Conservation (phyloP, 208 protist species). For the Herpetomonas tarakana region DNA sequence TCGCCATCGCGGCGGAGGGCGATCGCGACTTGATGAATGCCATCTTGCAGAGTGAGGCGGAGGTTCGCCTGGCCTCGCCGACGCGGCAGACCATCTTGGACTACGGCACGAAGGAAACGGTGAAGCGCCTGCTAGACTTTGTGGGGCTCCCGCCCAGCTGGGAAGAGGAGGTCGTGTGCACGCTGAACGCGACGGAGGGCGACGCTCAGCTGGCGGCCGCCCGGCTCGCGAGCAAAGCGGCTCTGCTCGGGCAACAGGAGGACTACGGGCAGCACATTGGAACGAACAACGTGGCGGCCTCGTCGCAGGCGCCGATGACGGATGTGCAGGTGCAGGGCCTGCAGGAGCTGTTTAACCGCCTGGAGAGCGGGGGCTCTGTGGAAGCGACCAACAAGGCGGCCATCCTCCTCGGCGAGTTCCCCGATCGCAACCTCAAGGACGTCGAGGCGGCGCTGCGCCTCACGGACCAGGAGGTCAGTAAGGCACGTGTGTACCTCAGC, state of each 20-base stretch:
- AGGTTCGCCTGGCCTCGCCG: conserved; percentile 18
- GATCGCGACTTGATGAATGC: conserved; percentile 55
- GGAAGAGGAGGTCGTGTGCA: conserved; percentile 50
- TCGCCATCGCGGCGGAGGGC: conserved; percentile 52
- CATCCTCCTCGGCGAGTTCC: conserved; percentile 38
- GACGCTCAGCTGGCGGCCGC: conserved; percentile 49
- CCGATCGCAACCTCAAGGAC: conserved; percentile 16
- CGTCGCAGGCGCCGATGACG: conserved; percentile 17
- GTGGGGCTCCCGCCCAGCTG: conserved; percentile 39
- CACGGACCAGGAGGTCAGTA: conserved; percentile 32
- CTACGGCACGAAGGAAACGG: conserved; percentile 55
- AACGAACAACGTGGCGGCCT: conserved; percentile 7
- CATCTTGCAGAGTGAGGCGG: conserved; percentile 51
- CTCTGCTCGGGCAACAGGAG: conserved; percentile 14
- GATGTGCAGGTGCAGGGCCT: conserved; percentile 26
- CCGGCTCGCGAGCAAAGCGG: conserved; percentile 26
- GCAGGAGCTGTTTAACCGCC: conserved; percentile 18
- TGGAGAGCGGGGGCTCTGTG: conserved; percentile 11
- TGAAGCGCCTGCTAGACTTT: conserved; percentile 51
- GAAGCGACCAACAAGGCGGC: conserved; percentile 17
- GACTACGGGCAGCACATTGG: background rate
- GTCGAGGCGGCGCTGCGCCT: conserved; percentile 36
- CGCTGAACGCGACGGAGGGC: conserved; percentile 63
- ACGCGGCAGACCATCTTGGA: conserved; percentile 24
- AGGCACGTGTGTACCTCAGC: conserved; percentile 26